A percentile compares a stretch with the other conserved stretches of the same genome.
phyloP scores from a whole-genome alignment of 2,329 filamentous ascomycete genomes.

The Davidsoniella virescens region DNA sequence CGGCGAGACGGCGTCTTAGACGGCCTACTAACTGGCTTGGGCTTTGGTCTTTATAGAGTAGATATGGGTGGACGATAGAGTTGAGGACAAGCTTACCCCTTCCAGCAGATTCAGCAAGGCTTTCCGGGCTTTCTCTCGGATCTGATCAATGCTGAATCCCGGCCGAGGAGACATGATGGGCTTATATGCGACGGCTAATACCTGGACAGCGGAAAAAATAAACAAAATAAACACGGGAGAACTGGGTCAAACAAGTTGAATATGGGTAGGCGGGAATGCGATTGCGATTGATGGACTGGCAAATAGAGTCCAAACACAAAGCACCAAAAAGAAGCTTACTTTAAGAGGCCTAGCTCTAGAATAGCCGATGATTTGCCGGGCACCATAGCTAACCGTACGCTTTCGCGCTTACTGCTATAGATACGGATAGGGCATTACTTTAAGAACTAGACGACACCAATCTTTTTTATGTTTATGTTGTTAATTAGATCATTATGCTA shows the following conservation, averaged over 20 bases:
- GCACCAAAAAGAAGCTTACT: neutral
- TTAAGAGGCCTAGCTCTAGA: neutral
- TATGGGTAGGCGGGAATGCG: neutral
- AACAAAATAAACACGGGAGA: neutral
- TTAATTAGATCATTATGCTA: too few species aligned
- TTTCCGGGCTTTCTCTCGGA: slow-evolving; percentile 68
- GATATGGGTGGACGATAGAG: neutral
- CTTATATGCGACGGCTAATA: neutral
- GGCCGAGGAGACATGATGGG: slow-evolving; percentile 50
- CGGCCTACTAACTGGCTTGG: too few species aligned
- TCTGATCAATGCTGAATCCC: slow-evolving; percentile 58
- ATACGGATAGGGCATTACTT: too few species aligned
- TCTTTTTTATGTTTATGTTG: too few species aligned
- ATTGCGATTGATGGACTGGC: neutral
- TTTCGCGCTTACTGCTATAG: too few species aligned
- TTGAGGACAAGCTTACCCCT: slow-evolving; percentile 48
- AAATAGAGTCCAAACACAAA: neutral
- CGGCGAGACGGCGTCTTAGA: too few species aligned
- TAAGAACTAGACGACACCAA: too few species aligned
- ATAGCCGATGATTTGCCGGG: neutral
- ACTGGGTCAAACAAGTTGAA: neutral
- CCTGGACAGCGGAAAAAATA: neutral
- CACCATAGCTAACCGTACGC: neutral
- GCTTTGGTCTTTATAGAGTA: too few species aligned
- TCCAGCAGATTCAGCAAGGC: slow-evolving; percentile 84